A percentile compares a stretch with the other conserved stretches of the same genome.
These are phyloP conservation scores for Sarcodon sp. DNA, from an alignment of 768 basidiomycete species.

Conservation along the genomic window DNA sequence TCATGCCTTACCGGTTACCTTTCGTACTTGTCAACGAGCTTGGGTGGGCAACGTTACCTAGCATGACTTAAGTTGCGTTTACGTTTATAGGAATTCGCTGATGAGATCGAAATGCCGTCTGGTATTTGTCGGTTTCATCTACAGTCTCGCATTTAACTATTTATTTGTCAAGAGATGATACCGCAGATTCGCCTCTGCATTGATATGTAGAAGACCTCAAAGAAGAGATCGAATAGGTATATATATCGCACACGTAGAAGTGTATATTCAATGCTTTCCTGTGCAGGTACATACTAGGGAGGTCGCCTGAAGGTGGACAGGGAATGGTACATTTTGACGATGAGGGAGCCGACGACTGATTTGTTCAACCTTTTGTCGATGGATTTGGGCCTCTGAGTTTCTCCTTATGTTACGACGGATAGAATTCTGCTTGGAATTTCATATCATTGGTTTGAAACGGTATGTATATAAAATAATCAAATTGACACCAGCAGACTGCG, in stretches of 20 bases:
- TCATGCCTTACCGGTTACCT: conserved; percentile 86
- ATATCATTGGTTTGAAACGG: background rate
- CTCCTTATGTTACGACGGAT: too few species aligned
- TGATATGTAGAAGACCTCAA: conserved; percentile 78
- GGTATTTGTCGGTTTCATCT: conserved; percentile 32
- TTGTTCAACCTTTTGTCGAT: too few species aligned
- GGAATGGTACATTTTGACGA: too few species aligned
- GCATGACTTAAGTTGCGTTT: conserved; percentile 79
- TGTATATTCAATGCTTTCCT: conserved; percentile 4
- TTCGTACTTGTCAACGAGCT: conserved; percentile 75
- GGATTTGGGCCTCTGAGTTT: too few species aligned
- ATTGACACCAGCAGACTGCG: background rate
- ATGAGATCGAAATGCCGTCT: conserved; percentile 92
- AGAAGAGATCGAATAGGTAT: conserved; percentile 52
- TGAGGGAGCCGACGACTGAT: too few species aligned
- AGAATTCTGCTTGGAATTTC: background rate
- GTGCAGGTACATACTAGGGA: conserved; percentile 51
- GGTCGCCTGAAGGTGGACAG: conserved; percentile 62
- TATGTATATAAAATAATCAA: conserved; percentile 8
- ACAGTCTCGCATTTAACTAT: background rate
- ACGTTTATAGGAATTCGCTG: conserved; percentile 92
- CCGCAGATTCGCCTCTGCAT: conserved; percentile 65
- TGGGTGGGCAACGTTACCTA: conserved; percentile 74
- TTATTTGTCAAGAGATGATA: conserved; percentile 23
- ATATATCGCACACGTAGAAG: background rate